phyloP scores from a whole-genome alignment of 2,329 filamentous ascomycete genomes.

The Arthrobotrys entomopaga region DNA sequence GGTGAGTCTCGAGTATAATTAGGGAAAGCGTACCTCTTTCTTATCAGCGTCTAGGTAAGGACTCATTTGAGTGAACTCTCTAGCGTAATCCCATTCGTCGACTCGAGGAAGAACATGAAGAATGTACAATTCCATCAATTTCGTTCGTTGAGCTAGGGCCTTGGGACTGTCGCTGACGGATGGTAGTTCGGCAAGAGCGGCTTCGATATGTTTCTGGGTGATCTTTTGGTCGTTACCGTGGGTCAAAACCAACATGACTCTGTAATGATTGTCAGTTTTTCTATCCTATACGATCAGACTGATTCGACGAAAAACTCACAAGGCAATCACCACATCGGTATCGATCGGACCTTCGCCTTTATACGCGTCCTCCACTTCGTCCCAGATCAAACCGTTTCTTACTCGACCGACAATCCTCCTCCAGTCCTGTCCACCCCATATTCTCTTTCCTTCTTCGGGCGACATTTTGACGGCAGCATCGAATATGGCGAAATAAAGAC shows the following conservation, averaged over 20 bases:
- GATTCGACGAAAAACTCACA: conserved; percentile 67
- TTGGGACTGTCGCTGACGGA: conserved; percentile 58
- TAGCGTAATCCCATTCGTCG: conserved; percentile 94
- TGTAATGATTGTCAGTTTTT: conserved; percentile 61
- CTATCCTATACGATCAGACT: conserved; percentile 2
- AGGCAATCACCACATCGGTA: conserved; percentile 88
- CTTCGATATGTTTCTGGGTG: conserved; percentile 88
- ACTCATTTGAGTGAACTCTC: conserved; percentile 86
- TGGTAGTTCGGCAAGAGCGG: conserved; percentile 79
- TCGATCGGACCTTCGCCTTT: conserved; percentile 91
- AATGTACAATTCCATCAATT: conserved; percentile 93
- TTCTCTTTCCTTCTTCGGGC: conserved; percentile 85
- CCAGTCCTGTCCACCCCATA: conserved; percentile 88
- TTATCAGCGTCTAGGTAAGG: conserved; percentile 87
- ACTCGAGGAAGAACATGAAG: conserved; percentile 94
- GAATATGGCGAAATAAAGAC: conserved; percentile 90
- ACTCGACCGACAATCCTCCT: conserved; percentile 82
- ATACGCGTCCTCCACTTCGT: conserved; percentile 83
- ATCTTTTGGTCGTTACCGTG: conserved; percentile 84
- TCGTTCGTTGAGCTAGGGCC: conserved; percentile 70
- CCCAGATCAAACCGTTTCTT: conserved; percentile 91
- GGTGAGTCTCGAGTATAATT: neutral
- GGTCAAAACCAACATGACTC: conserved; percentile 87
- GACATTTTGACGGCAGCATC: conserved; percentile 91
- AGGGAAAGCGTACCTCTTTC: conserved; percentile 56